A percentile compares a stretch with the other conserved stretches of the same genome.
phyloP scores from a whole-genome alignment of 768 basidiomycete genomes.

The Fomitopsis pulvina region DNA sequence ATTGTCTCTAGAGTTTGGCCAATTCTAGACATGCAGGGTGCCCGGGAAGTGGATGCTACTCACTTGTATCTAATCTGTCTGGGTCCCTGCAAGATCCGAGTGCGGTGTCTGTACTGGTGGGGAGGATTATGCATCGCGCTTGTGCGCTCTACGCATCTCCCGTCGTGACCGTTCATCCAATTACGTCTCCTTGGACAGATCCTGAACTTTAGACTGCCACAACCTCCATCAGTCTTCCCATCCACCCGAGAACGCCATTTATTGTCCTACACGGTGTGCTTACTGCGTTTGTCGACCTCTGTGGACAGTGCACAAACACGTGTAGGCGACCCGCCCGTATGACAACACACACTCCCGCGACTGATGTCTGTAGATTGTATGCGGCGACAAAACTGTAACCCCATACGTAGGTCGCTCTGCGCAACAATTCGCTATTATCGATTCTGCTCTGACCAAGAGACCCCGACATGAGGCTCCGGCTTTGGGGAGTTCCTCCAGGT shows the following conservation, averaged over 20 bases:
- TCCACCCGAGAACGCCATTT: no score
- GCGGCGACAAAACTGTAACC: not conserved
- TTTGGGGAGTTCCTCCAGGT: not conserved
- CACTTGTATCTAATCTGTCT: constrained; percentile 1
- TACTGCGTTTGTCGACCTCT: not conserved
- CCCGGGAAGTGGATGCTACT: not conserved
- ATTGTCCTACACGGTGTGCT: no score
- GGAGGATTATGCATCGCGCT: no score
- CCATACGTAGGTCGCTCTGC: not conserved
- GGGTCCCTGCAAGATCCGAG: not conserved
- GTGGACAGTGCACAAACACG: not conserved
- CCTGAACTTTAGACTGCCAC: no score
- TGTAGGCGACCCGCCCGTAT: not conserved
- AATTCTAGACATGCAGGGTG: not conserved
- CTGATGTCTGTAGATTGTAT: not conserved
- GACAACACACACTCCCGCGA: not conserved
- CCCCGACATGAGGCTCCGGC: not conserved
- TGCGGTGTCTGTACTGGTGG: not conserved
- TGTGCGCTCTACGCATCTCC: no score
- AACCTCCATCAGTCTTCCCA: no score
- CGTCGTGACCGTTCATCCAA: no score
- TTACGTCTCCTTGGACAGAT: no score
- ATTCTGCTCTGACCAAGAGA: not conserved
- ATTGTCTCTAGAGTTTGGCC: not conserved
- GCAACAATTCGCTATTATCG: not conserved